Base-by-base conservation (phyloP, 306 rosid species). In the Cucurbita argyrosperma region DNA sequence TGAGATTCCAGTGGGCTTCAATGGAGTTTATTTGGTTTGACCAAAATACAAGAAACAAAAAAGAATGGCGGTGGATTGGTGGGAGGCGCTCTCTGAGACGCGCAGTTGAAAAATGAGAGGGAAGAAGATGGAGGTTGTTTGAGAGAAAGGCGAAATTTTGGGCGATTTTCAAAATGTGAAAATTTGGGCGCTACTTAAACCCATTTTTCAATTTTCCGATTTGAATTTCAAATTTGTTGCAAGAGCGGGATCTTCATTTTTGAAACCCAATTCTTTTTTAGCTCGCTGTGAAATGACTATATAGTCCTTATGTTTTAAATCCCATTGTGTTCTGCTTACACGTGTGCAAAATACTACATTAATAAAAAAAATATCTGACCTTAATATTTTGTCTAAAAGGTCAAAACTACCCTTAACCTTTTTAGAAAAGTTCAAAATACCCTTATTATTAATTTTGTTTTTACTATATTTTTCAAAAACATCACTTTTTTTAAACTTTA, bases 151-250 rank as follows among this genome's bases (percentile, higher is more conserved):
- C 74, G 59, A 69, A 69, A 69, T 13, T 38, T 63, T 63, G 9
- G 74, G 74, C 59, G 16, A 9, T 6, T 49, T 69, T 69, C 9
- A 50, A 69, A 69, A 69, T 69, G 74, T 11, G 12, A 50, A 57
- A 47, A 7, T 23, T 47, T 47, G 40, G 74, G 74, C 74, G 74
- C 74, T 45, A 69, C 58, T 50, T 69, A 69, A 47, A 69, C 7
- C 11, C 39, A 8, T n/a, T 67, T 30, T 69, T 69, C 58, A 30
- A 49, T 14, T 69, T 69, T 49, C 15, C 5, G 5, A 8, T 4
- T 39, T 9, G 8, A 47, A 4, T 47, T 61, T 37, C 5, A 7
- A 61, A 61, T 55, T 61, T 61, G 6, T 14, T n/a, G 56, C 4
- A 68, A 26, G 56, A 47, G 73, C 73, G 73, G 73, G 73, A 68